A percentile compares a stretch with the other conserved stretches of the same genome.
Evolutionary conservation across 2,329 filamentous ascomycete species (phyloP).

Genomic region (Colletotrichum destructivum): DNA sequence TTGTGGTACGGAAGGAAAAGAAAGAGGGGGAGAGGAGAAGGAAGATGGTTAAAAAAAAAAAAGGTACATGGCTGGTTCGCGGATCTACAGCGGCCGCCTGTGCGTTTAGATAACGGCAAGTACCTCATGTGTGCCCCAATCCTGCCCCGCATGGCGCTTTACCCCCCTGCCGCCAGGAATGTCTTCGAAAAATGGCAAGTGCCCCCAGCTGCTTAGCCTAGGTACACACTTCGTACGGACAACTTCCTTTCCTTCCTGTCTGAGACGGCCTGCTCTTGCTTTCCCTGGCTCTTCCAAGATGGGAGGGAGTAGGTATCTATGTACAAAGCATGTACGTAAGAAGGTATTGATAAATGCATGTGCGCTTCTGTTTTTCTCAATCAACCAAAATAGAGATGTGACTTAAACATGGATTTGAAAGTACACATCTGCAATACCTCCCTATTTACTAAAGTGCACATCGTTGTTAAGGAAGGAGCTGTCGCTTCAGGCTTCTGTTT

Average conservation of each 20-base stretch:
- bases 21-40: neutral
- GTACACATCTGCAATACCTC: too few species aligned
- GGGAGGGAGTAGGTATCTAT: too few species aligned
- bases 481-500: too few species aligned
- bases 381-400: too few species aligned
- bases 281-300: neutral
- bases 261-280: neutral
- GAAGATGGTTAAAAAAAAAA: neutral
- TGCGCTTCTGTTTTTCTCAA: neutral
- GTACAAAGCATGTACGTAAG: too few species aligned
- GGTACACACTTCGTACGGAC: neutral
- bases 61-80: constrained; percentile 21
- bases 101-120: constrained; percentile 31
- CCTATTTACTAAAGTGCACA: too few species aligned
- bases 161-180: neutral
- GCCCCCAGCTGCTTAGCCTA: neutral
- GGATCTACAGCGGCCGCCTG: constrained; percentile 39
- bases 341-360: neutral
- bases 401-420: too few species aligned
- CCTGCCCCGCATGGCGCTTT: neutral
- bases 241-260: constrained; percentile 4
- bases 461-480: neutral
- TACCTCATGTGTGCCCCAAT: constrained; percentile 4
- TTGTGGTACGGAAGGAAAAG: neutral
- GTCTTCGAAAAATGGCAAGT: neutral